Conservation (phyloP, 2,329 filamentous ascomycete genomes). For the Sphaceloma murrayae region DNA sequence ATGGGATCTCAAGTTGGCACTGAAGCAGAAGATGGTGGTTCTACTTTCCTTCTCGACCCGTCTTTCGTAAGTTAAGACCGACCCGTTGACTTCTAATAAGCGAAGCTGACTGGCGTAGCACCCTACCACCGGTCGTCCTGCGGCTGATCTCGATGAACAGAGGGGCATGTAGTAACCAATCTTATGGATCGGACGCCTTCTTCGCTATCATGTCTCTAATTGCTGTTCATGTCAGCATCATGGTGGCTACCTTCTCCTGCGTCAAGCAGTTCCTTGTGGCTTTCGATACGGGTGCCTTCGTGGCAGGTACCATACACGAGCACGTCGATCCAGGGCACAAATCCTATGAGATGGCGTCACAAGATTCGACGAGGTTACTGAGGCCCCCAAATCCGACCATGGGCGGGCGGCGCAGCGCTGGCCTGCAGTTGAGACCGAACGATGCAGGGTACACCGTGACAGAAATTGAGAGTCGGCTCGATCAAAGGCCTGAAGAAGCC, state of each 20-base stretch:
- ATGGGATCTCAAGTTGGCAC: conserved; percentile 4
- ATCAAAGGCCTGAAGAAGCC: neutral
- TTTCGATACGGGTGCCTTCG: conserved; percentile 8
- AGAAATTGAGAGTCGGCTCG: neutral
- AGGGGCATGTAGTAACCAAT: neutral
- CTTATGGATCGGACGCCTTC: neutral
- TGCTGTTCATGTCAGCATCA: conserved; percentile 2
- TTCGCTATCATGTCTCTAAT: neutral
- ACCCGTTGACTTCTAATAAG: neutral
- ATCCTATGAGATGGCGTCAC: conserved; percentile 5
- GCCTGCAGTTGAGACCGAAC: conserved; percentile 2
- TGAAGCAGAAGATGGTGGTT: conserved; percentile 4
- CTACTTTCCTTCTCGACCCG: neutral
- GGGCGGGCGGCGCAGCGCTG: neutral
- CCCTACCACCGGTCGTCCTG: neutral
- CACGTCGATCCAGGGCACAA: neutral
- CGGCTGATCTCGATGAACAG: conserved; percentile 4
- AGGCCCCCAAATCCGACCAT: neutral
- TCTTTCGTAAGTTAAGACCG: neutral
- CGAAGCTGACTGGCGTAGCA: neutral
- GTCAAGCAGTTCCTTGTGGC: conserved; percentile 10
- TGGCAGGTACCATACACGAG: conserved; percentile 1
- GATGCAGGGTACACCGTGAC: conserved; percentile 12
- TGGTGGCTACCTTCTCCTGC: conserved; percentile 12
- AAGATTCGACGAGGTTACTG: neutral